A percentile compares a stretch with the other conserved stretches of the same genome.
phyloP scores from a whole-genome alignment of 192 early-diverging fungal genomes.

The Linnemannia zychae region DNA sequence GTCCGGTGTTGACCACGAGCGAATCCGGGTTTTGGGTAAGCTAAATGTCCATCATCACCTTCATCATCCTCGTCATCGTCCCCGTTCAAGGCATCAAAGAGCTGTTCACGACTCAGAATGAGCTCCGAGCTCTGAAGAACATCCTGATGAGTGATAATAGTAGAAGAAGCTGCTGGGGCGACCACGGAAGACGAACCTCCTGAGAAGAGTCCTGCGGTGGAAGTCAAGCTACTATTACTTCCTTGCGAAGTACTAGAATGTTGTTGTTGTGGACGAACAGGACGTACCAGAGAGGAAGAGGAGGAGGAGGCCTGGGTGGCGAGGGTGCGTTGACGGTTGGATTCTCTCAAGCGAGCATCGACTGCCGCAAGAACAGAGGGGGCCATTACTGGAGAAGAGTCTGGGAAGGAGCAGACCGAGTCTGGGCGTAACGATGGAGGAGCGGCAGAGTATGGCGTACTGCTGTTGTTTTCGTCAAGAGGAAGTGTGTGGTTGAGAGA shows the following conservation, averaged over 20 bases:
- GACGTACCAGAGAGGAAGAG: background rate
- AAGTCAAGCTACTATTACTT: background rate
- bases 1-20: background rate
- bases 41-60: constrained; percentile 3
- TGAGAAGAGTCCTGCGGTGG: background rate
- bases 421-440: constrained; percentile 24
- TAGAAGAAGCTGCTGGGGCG: background rate
- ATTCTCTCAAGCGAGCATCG: constrained; percentile 32
- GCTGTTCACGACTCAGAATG: constrained; percentile 27
- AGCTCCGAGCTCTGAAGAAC: constrained; percentile 22
- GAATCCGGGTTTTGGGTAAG: constrained; percentile 21
- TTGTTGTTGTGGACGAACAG: constrained; percentile 3
- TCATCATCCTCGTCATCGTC: constrained; percentile 19
- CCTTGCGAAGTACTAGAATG: background rate
- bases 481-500: background rate
- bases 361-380: constrained; percentile 44
- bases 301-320: constrained; percentile 13
- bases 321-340: constrained; percentile 5
- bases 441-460: constrained; percentile 3
- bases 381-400: constrained; percentile 41
- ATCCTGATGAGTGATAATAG: constrained; percentile 20
- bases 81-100: constrained; percentile 34
- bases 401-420: constrained; percentile 30
- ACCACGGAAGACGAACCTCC: background rate
- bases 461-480: constrained; percentile 1